Conservation (phyloP, 208 protist species). For the Vickermania ingenoplastis region DNA sequence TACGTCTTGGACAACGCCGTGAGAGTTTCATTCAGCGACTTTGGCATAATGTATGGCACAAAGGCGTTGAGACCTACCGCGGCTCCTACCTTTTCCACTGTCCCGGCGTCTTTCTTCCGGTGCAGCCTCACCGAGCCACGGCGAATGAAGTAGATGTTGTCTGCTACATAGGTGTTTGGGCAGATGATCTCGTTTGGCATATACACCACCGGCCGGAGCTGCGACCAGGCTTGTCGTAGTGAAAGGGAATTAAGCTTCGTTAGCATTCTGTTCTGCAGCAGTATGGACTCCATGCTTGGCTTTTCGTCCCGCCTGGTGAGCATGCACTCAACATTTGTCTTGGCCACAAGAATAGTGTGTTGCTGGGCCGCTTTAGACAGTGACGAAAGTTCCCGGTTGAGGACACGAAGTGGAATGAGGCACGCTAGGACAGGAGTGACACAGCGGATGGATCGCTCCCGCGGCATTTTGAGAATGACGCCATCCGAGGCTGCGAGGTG, state of each 20-base stretch:
- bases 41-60: conserved; percentile 21
- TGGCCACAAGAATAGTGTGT: background rate
- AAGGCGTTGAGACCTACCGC: conserved; percentile 44
- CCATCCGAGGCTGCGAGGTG: conserved; percentile 40
- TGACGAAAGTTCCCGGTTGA: background rate
- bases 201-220: conserved; percentile 37
- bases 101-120: background rate
- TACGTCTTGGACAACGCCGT: conserved; percentile 21
- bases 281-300: conserved; percentile 23
- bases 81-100: conserved; percentile 4
- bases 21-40: conserved; percentile 16
- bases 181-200: conserved; percentile 34
- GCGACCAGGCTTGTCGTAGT: conserved; percentile 24
- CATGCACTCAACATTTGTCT: background rate
- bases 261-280: conserved; percentile 33
- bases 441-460: conserved; percentile 44
- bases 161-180: conserved; percentile 41
- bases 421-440: conserved; percentile 27
- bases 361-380: background rate
- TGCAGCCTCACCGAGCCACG: conserved; percentile 23
- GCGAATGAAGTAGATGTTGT: conserved; percentile 45
- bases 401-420: conserved; percentile 20
- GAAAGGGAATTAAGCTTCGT: conserved; percentile 15
- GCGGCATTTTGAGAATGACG: conserved; percentile 37
- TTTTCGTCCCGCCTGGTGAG: conserved; percentile 7